These are phyloP conservation scores for Leccinum longicurvipes DNA, from an alignment of 768 basidiomycete species.

Conservation along the genomic window DNA sequence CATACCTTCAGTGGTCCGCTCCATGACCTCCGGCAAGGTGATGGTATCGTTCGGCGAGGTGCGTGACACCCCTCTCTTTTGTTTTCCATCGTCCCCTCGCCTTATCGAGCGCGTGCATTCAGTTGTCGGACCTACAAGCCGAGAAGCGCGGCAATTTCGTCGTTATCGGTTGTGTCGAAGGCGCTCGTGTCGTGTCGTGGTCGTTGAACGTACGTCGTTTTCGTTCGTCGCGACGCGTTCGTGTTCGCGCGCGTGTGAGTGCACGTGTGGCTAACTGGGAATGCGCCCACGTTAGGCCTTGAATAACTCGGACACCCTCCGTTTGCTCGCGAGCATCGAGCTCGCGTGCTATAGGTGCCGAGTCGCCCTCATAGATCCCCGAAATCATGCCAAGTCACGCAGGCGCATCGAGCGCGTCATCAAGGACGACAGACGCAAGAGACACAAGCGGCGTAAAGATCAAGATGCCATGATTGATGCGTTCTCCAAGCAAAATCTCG, in stretches of 20 bases:
- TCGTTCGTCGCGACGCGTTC: conserved; percentile 1
- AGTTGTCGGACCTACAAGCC: conserved; percentile 73
- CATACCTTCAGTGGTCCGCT: conserved; percentile 32
- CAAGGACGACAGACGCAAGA: conserved; percentile 77
- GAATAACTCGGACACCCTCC: conserved; percentile 80
- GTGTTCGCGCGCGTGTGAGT: neutral
- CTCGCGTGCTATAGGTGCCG: conserved; percentile 79
- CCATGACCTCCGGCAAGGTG: conserved; percentile 62
- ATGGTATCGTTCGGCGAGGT: conserved; percentile 73
- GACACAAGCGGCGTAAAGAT: conserved; percentile 80
- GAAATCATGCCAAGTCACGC: conserved; percentile 57
- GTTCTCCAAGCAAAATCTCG: conserved; percentile 55
- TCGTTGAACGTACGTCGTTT: conserved; percentile 64
- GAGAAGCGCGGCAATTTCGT: conserved; percentile 88
- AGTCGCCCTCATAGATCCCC: conserved; percentile 65
- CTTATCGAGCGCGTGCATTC: conserved; percentile 1
- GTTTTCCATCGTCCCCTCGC: neutral
- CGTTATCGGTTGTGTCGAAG: conserved; percentile 77
- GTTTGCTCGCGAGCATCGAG: conserved; percentile 79
- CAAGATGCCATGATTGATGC: conserved; percentile 81
- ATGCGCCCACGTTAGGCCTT: conserved; percentile 50
- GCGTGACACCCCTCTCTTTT: conserved; percentile 16
- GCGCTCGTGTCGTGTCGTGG: conserved; percentile 74
- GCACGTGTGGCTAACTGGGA: conserved; percentile 9
- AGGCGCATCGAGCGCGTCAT: conserved; percentile 77